Base-by-base conservation (phyloP, 202 grass and related monocot species). In the Panicum virgatum region DNA sequence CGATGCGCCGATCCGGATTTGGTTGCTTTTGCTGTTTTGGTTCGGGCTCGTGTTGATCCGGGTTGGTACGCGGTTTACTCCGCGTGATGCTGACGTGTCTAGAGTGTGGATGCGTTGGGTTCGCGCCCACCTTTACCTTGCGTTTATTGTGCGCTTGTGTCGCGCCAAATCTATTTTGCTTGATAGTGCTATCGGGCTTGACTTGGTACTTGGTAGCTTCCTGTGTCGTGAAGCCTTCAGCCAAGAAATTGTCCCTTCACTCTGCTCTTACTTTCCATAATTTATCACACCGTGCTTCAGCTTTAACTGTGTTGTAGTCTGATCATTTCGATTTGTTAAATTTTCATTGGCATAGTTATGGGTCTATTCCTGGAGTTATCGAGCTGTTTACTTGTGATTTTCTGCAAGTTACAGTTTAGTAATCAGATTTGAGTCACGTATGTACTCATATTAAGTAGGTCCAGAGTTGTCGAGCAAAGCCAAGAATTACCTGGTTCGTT, bases 21-120 rank as follows among this genome's bases (percentile, higher is more conserved):
- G 15, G 77, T 54, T 59, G 3, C 8, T 62, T 36, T 42, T 60
- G 42, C 75, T 23, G 75, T 36, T 75, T 69, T 50, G 54, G n/a
- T 22, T 30, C 57, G 1, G 53, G 20, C 19, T 58, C 19, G 18
- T 34, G 69, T 46, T 76, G 34, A 27, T 76, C 39, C 36, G 53
- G n/a, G 80, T 22, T 40, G 88, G 66, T 83, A 10, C 6, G 61
- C 75, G 44, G 76, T 66, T 82, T 52, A 51, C 5, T n/a, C 59
- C 48, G 83, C 67, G 88, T 86, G 79, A 30, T 75, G 69, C 62
- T 63, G 79, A 79, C 73, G 79, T 86, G 51, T 76, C 14, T 53
- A 59, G 13, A 63, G 15, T 18, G 47, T 77, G 59, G 73, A 52
- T 60, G 60, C 72, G 65, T 82, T 15, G 50, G 27, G 50, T 42